Percentiles rank a stretch among this genome's conserved stretches.
Conservation (phyloP, 2,329 filamentous ascomycete species). For the Epichloe sp. region DNA sequence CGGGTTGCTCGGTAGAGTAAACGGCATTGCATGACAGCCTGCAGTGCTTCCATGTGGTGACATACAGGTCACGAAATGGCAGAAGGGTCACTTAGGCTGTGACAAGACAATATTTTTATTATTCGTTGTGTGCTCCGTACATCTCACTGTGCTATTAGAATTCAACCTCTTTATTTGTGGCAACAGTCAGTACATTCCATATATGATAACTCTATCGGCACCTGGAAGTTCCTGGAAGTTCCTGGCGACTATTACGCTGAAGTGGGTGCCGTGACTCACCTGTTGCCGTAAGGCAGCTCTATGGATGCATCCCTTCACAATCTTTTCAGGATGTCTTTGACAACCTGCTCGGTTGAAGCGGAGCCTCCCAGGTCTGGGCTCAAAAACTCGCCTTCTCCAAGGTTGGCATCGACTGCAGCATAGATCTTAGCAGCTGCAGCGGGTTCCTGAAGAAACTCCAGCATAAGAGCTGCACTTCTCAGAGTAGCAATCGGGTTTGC, state of each 20-base stretch:
- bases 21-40: no score
- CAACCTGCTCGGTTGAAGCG: conserved; percentile 73
- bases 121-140: no score
- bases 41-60: no score
- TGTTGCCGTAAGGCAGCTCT: background rate
- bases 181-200: no score
- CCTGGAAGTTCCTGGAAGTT: background rate
- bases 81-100: no score
- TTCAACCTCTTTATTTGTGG: no score
- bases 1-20: background rate
- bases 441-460: conserved; percentile 87
- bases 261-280: background rate
- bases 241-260: no score
- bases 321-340: conserved; percentile 74
- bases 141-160: no score
- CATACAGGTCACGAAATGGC: no score
- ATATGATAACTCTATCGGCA: background rate
- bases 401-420: conserved; percentile 76
- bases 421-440: conserved; percentile 82
- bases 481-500: conserved; percentile 96
- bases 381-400: conserved; percentile 70
- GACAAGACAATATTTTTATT: no score
- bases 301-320: conserved; percentile 37
- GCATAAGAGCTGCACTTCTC: conserved; percentile 81
- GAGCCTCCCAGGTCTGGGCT: conserved; percentile 84